phyloP scores from a whole-genome alignment of 179 eudicot species.

The Patellifolia procumbens region DNA sequence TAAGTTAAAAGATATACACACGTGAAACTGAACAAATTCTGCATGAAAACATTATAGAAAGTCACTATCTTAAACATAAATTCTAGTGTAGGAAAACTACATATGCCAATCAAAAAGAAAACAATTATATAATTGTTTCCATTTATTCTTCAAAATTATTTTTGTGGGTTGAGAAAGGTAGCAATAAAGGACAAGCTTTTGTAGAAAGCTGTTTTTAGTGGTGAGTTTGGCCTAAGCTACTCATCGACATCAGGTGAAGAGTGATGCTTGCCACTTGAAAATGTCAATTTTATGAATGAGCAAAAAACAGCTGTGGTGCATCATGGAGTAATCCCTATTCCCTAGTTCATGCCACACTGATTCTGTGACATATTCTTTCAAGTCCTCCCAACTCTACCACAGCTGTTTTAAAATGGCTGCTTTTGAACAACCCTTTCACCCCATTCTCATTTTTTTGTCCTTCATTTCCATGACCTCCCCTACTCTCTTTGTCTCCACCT shows the following conservation, averaged over 20 bases:
- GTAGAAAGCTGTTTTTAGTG: background rate
- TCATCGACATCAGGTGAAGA: conserved; percentile 18
- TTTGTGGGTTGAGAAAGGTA: conserved; percentile 1
- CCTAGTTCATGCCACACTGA: background rate
- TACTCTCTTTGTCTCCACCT: background rate
- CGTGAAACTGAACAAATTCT: too few relatives aligned
- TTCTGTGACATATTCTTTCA: conserved; percentile 1
- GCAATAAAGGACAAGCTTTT: background rate
- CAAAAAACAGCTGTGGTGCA: conserved; percentile 12
- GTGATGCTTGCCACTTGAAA: background rate
- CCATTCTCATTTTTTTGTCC: background rate
- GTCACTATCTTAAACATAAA: too few relatives aligned
- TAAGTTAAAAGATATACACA: too few relatives aligned
- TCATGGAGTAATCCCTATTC: too few relatives aligned
- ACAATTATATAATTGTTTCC: too few relatives aligned
- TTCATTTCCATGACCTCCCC: conserved; percentile 1
- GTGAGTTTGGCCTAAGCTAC: background rate
- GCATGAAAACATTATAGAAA: too few relatives aligned
- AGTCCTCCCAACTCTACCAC: background rate
- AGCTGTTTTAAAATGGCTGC: conserved; percentile 14
- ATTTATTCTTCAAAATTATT: too few relatives aligned
- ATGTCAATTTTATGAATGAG: conserved; percentile 1
- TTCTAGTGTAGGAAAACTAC: too few relatives aligned
- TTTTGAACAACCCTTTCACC: background rate
- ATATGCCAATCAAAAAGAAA: too few relatives aligned